A percentile compares a stretch with the other conserved stretches of the same genome.
Conservation (phyloP, 2,329 filamentous ascomycete genomes). For the Colletotrichum sp. region DNA sequence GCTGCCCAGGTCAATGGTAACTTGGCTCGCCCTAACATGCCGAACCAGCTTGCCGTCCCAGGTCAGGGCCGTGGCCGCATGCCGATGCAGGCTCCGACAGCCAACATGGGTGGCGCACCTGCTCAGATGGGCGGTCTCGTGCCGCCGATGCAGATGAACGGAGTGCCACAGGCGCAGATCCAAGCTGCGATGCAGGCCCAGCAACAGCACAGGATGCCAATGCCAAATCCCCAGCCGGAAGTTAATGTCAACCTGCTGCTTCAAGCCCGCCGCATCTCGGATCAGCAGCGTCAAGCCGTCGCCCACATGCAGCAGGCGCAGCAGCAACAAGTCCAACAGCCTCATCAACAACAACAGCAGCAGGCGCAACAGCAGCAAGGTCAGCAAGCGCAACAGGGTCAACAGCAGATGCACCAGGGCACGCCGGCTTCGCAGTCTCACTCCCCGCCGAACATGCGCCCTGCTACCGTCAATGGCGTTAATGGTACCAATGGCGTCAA, state of each 20-base stretch:
- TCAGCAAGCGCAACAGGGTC: conserved; percentile 43
- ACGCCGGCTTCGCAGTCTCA: conserved; percentile 33
- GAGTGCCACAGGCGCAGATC: conserved; percentile 73
- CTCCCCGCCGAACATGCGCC: conserved; percentile 48
- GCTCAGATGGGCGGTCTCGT: conserved; percentile 57
- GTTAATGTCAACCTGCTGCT: conserved; percentile 62
- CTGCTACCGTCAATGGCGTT: conserved; percentile 30
- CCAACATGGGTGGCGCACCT: conserved; percentile 52
- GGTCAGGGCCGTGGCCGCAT: conserved; percentile 56
- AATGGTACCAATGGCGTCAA: conserved; percentile 48
- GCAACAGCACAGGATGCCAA: conserved; percentile 63
- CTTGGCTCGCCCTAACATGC: conserved; percentile 45
- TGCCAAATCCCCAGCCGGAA: conserved; percentile 53
- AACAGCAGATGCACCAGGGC: conserved; percentile 29
- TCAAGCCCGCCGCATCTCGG: conserved; percentile 70
- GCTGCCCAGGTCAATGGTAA: conserved; percentile 26
- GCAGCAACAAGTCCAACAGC: conserved; percentile 43
- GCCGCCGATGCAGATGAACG: conserved; percentile 65
- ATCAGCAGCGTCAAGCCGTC: conserved; percentile 63
- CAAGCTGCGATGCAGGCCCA: conserved; percentile 57
- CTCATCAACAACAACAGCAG: conserved; percentile 55
- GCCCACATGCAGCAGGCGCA: conserved; percentile 42
- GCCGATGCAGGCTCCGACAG: conserved; percentile 58
- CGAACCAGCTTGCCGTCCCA: conserved; percentile 49
- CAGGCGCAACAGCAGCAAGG: conserved; percentile 43